These are phyloP conservation scores for Cokeromyces recurvatus DNA, from an alignment of 371 early-diverging fungal species.

Conservation along the genomic window DNA sequence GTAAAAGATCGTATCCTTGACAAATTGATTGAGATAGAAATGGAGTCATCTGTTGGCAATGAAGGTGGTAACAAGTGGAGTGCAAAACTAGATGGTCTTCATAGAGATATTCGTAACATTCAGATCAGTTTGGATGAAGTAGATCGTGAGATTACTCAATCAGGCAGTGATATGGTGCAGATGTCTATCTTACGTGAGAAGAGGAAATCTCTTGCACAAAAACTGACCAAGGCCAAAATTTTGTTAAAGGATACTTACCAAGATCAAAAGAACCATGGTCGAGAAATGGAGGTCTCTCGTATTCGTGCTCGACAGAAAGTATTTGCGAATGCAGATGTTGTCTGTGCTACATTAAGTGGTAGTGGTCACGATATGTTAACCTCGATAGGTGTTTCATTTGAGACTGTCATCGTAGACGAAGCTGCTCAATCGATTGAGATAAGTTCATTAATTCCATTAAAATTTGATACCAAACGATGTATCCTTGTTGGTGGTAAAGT, in stretches of 20 bases:
- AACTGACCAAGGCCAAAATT: slow-evolving; percentile 32
- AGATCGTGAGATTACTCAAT: slow-evolving; percentile 42
- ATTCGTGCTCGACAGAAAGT: slow-evolving; percentile 62
- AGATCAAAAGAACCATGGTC: slow-evolving; percentile 37
- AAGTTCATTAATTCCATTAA: slow-evolving; percentile 86
- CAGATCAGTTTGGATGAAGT: slow-evolving; percentile 52
- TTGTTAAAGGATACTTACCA: slow-evolving; percentile 41
- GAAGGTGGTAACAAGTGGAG: slow-evolving; percentile 22
- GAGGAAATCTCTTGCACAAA: slow-evolving; percentile 18
- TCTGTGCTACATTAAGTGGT: slow-evolving; percentile 82
- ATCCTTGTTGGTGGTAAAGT: slow-evolving; percentile 88
- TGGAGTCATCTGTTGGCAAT: slow-evolving; percentile 22
- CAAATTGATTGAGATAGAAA: slow-evolving; percentile 48
- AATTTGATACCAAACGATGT: slow-evolving; percentile 76
- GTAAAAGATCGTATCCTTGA: slow-evolving; percentile 74
- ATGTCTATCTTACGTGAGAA: slow-evolving; percentile 25
- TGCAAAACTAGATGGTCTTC: slow-evolving; percentile 18
- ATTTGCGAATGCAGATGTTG: slow-evolving; percentile 67
- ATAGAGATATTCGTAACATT: slow-evolving; percentile 33
- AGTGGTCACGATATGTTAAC: slow-evolving; percentile 85
- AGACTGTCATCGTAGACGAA: slow-evolving; percentile 94
- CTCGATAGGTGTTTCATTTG: slow-evolving; percentile 57
- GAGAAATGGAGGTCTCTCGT: slow-evolving; percentile 48
- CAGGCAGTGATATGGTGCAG: slow-evolving; percentile 22
- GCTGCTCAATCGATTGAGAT: slow-evolving; percentile 96